Evolutionary conservation across 495 filamentous ascomycete species (phyloP).

Genomic region (Neurospora tetraspora): DNA sequence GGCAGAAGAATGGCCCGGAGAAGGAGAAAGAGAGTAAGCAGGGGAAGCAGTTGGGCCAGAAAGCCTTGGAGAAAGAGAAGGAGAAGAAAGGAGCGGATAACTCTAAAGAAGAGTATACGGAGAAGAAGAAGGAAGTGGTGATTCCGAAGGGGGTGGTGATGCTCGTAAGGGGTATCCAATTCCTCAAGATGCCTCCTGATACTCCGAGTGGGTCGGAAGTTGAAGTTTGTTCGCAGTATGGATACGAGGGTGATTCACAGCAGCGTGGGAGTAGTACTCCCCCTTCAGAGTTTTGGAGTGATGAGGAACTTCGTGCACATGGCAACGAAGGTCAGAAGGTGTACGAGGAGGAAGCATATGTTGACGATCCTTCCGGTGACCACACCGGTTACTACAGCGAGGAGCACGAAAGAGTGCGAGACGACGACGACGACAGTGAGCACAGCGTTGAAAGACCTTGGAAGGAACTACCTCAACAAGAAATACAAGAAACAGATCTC

Average conservation of each 20-base stretch:
- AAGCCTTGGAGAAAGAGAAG: not conserved
- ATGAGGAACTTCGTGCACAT: not conserved
- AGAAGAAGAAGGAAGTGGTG: not conserved
- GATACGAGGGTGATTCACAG: not conserved
- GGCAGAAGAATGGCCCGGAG: too few species aligned
- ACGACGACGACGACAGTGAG: not conserved
- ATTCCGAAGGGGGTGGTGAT: not conserved
- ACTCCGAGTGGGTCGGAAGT: not conserved
- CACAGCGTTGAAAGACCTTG: rapidly evolving
- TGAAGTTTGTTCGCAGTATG: not conserved
- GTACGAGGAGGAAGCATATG: not conserved
- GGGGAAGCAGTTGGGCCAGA: not conserved
- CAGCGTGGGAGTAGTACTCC: not conserved
- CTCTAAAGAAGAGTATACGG: not conserved
- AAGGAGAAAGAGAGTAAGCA: not conserved
- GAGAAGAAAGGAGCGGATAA: not conserved
- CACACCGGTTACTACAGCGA: not conserved
- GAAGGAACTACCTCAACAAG: not conserved
- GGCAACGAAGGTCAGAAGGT: not conserved
- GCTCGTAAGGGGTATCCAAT: not conserved
- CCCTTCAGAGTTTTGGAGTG: not conserved
- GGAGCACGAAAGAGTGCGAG: not conserved
- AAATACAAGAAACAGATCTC: not conserved
- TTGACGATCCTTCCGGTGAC: not conserved
- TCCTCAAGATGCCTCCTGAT: not conserved